phyloP scores from a whole-genome alignment of 129 eudicot genomes.

The Artemisia argyi region DNA sequence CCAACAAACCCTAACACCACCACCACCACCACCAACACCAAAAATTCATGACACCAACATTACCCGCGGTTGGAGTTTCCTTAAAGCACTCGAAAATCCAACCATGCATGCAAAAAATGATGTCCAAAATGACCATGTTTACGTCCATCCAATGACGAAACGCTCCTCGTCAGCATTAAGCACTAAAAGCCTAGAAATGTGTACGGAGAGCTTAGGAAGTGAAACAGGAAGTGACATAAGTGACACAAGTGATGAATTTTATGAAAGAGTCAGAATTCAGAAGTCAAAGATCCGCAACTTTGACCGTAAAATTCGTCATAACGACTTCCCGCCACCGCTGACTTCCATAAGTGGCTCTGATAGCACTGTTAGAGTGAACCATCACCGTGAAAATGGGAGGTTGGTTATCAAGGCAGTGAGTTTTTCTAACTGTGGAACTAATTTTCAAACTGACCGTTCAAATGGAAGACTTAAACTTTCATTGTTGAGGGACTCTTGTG shows the following conservation, averaged over 20 bases:
- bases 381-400: conserved; percentile 80
- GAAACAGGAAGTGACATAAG: conserved; percentile 64
- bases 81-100: conserved; percentile 48
- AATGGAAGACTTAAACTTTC: conserved; percentile 75
- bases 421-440: conserved; percentile 33
- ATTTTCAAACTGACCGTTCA: conserved; percentile 59
- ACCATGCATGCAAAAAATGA: conserved; percentile 18
- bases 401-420: conserved; percentile 63
- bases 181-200: conserved; percentile 80
- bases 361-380: conserved; percentile 47
- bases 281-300: conserved; percentile 26
- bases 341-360: conserved; percentile 66
- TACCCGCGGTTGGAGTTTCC: conserved; percentile 49
- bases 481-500: conserved; percentile 31
- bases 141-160: conserved; percentile 68
- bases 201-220: conserved; percentile 86
- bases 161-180: conserved; percentile 53
- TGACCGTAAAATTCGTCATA: conserved; percentile 34
- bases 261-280: conserved; percentile 27
- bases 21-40: not conserved
- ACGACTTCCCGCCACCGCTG: conserved; percentile 78
- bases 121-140: conserved; percentile 36
- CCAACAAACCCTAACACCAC: conserved; percentile 22
- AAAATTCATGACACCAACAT: conserved; percentile 10
- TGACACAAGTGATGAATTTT: conserved; percentile 45